phyloP scores from a whole-genome alignment of 441 rosid species.

The Biscutella auriculata region DNA sequence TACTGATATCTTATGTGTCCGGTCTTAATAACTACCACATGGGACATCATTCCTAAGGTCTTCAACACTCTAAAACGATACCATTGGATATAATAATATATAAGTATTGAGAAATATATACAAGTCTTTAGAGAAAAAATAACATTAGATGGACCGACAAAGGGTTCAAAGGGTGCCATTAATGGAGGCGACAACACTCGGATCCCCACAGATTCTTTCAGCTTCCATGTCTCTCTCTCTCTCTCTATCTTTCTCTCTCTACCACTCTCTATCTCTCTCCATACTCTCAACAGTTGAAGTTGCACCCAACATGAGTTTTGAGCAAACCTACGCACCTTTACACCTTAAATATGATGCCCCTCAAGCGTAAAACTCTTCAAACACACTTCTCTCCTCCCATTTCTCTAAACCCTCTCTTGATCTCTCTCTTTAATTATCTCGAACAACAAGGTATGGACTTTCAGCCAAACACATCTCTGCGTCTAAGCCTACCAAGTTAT shows the following conservation, averaged over 20 bases:
- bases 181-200: constrained; percentile 70
- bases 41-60: constrained; percentile 19
- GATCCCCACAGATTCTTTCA: constrained; percentile 58
- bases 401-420: constrained; percentile 1
- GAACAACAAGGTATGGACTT: constrained; percentile 35
- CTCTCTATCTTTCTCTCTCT: no score
- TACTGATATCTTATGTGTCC: constrained; percentile 6
- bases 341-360: constrained; percentile 24
- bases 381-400: constrained; percentile 4
- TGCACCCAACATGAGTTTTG: constrained; percentile 28
- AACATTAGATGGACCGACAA: constrained; percentile 57
- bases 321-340: constrained; percentile 32
- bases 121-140: constrained; percentile 1
- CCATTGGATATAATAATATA: not conserved
- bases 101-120: not conserved
- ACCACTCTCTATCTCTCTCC: constrained; percentile 18
- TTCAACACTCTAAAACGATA: constrained; percentile 12
- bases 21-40: constrained; percentile 19
- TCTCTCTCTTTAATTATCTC: not conserved
- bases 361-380: constrained; percentile 11
- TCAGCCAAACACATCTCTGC: constrained; percentile 60
- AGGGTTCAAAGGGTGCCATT: constrained; percentile 57
- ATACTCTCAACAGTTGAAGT: constrained; percentile 26
- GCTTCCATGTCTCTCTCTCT: constrained; percentile 31
- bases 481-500: constrained; percentile 35